These are phyloP conservation scores for Crithidia mellificae DNA, from an alignment of 208 protist genomes.

Conservation along the genomic window DNA sequence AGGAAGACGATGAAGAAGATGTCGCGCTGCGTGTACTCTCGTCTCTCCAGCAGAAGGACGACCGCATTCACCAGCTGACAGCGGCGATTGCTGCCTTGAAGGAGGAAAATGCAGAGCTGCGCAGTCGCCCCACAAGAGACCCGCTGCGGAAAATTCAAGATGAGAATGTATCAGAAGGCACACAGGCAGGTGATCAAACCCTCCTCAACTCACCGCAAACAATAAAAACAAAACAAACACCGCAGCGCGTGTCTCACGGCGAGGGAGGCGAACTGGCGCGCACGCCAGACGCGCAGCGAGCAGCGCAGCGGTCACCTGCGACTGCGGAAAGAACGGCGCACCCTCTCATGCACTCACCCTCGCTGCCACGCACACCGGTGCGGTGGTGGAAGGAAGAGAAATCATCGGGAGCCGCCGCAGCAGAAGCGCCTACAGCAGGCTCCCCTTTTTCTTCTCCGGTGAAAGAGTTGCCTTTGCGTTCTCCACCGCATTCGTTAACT, in stretches of 20 bases:
- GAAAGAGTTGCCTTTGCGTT: too few species aligned
- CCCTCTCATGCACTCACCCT: slow-evolving; percentile 13
- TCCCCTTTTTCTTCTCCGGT: too few species aligned
- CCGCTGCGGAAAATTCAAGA: background rate
- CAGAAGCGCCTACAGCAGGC: background rate
- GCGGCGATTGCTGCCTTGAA: slow-evolving; percentile 5
- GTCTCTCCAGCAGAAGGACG: slow-evolving; percentile 37
- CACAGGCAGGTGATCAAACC: background rate
- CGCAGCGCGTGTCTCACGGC: background rate
- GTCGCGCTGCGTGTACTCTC: slow-evolving; percentile 29
- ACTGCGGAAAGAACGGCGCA: background rate
- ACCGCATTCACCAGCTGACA: slow-evolving; percentile 25
- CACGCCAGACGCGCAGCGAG: slow-evolving; percentile 6
- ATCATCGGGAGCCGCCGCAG: background rate
- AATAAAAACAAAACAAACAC: background rate
- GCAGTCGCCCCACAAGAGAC: background rate
- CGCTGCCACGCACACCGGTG: slow-evolving; percentile 26
- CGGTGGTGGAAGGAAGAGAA: slow-evolving; percentile 25
- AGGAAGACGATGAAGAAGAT: slow-evolving; percentile 20
- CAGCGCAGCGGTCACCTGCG: background rate
- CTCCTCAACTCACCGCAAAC: background rate
- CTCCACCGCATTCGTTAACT: slow-evolving; percentile 1
- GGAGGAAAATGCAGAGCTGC: slow-evolving; percentile 12
- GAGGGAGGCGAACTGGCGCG: background rate
- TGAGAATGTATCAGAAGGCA: background rate